A percentile compares a stretch with the other conserved stretches of the same genome.
These are phyloP conservation scores for Elsinoe batatas DNA, from an alignment of 2,329 filamentous ascomycete genomes.

Conservation along the genomic window DNA sequence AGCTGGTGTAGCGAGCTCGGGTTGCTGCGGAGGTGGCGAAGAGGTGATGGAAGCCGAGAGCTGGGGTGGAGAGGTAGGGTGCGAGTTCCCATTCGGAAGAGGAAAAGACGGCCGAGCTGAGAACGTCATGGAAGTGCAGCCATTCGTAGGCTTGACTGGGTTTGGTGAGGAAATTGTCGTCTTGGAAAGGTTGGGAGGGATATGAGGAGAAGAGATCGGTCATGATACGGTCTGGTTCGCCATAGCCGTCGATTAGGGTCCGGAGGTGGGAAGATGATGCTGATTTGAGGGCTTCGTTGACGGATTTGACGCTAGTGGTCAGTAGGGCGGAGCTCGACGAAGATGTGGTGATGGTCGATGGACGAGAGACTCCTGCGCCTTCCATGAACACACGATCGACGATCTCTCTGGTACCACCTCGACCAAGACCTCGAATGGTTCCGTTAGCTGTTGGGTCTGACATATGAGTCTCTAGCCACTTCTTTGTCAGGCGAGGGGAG, in stretches of 20 bases:
- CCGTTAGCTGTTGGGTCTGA: slow-evolving; percentile 60
- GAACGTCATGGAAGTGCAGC: slow-evolving; percentile 83
- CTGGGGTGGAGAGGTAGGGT: slow-evolving; percentile 75
- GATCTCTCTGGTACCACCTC: slow-evolving; percentile 64
- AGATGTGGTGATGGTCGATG: slow-evolving; percentile 19
- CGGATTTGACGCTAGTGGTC: slow-evolving; percentile 42
- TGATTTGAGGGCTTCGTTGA: slow-evolving; percentile 63
- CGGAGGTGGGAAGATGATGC: slow-evolving; percentile 60
- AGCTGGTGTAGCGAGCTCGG: slow-evolving; percentile 17
- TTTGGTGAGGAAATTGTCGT: slow-evolving; percentile 83
- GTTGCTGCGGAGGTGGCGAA: slow-evolving; percentile 64
- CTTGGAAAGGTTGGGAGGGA: slow-evolving; percentile 79
- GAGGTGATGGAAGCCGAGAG: slow-evolving; percentile 82
- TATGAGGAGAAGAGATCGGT: slow-evolving; percentile 80
- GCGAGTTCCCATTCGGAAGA: slow-evolving; percentile 87
- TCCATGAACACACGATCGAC: slow-evolving; percentile 70
- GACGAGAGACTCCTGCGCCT: slow-evolving; percentile 64
- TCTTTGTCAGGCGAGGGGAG: slow-evolving; percentile 50
- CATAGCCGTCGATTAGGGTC: slow-evolving; percentile 69
- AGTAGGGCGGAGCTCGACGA: slow-evolving; percentile 15
- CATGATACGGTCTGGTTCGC: slow-evolving; percentile 68
- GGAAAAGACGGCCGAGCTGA: slow-evolving; percentile 68
- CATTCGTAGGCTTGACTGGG: slow-evolving; percentile 83
- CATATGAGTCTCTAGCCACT: slow-evolving; percentile 66
- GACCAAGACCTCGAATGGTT: slow-evolving; percentile 59